Base-by-base conservation (phyloP, 139 green algal genomes). In the Mesotaenium endlicherianum region DNA sequence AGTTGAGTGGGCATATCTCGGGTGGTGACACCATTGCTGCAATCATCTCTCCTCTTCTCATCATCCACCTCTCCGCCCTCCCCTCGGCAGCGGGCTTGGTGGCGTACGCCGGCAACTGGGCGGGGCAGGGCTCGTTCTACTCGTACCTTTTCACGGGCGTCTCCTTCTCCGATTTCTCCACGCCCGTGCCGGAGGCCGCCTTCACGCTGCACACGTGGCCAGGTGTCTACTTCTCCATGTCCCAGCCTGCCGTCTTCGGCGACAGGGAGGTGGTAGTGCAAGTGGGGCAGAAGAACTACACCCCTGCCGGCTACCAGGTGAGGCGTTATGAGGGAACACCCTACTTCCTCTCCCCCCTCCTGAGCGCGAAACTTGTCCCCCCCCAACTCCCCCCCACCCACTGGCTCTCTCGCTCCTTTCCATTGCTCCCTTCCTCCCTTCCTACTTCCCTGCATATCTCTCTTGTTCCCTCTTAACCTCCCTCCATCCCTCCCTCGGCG, bases 31-130 rank as follows among this genome's bases (percentile, higher is more conserved):
- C 1, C 59, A 57, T 8, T 57, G 47, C 8, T 57, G 11, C 47
- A 57, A 57, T 11, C 8, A 8, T 26, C 47, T 11, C 8, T 8
- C 8, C 47, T 8, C 8, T 57, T 11, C 8, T 11, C 8, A 26
- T 8, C 47, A 57, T 57, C 8, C 47, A 11, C 11, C 47, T 57
- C 8, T 57, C 47, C 47, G 11, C 47, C 8, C 11, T 8, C 8
- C 47, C 47, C 47, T 8, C 5, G 41, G 26, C 3, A 82, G 47
- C 75, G n/a, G 31, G 31, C 36, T 72, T 14, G 39, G 40, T 2
- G n/a, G 38, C 75, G 41, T 82, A 58, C 39, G 31, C 43, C 42
- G 70, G 70, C 70, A 78, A 68, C 36, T 75, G 64, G 64, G 64
- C 64, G 36, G 64, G 64, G 16, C 64, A 75, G 36, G 64, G 64